Conservation (phyloP, 495 filamentous ascomycete species). For the Xylona heveae region DNA sequence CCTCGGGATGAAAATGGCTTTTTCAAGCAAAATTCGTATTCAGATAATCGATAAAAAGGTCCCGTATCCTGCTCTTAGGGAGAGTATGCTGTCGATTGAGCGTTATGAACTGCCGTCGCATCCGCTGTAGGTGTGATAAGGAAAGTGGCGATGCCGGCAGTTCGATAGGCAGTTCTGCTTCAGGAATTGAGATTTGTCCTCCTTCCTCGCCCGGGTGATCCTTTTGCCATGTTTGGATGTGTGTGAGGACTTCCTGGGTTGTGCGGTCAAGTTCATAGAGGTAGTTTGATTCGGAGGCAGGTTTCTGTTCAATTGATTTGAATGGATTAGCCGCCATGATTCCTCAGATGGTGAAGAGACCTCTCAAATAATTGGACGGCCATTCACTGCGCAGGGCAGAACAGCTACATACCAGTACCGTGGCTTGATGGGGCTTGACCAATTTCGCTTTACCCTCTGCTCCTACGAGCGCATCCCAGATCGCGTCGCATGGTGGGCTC, state of each 20-base stretch:
- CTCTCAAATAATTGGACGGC: no score
- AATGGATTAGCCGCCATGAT: no score
- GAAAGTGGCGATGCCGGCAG: conserved; percentile 30
- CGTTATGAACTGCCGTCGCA: conserved; percentile 69
- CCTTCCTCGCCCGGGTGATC: conserved; percentile 39
- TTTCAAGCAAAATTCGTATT: conserved; percentile 40
- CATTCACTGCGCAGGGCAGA: background rate
- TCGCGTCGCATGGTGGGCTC: conserved; percentile 37
- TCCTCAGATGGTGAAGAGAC: no score
- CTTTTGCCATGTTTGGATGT: conserved; percentile 51
- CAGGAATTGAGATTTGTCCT: conserved; percentile 22
- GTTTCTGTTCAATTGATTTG: conserved; percentile 18
- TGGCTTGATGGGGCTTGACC: conserved; percentile 62
- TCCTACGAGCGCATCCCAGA: conserved; percentile 64
- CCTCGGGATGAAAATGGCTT: no score
- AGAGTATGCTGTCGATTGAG: conserved; percentile 42
- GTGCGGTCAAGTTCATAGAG: conserved; percentile 69
- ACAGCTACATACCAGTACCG: conserved; percentile 33
- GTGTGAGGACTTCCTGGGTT: conserved; percentile 61
- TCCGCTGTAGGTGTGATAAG: conserved; percentile 58
- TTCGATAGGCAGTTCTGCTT: conserved; percentile 18
- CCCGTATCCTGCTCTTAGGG: conserved; percentile 35
- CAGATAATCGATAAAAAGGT: conserved; percentile 53
- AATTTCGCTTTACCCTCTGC: conserved; percentile 27
- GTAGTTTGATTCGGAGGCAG: conserved; percentile 50